These are phyloP conservation scores for Sclerotinia minor DNA, from an alignment of 2,329 filamentous ascomycete species.

Conservation along the genomic window DNA sequence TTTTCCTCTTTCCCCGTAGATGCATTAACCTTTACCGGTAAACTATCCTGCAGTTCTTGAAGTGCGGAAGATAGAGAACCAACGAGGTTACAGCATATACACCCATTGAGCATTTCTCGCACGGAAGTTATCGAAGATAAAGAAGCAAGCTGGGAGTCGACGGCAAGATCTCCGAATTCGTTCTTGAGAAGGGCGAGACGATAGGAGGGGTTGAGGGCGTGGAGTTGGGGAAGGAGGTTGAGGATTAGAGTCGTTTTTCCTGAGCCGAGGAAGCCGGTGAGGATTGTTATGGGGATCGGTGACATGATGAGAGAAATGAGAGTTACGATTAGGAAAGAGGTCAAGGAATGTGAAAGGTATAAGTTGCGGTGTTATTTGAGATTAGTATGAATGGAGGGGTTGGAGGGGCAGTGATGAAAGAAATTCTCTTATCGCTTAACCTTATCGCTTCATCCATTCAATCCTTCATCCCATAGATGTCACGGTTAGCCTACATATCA, in stretches of 20 bases:
- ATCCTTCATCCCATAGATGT: not conserved
- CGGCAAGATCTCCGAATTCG: slow-evolving; percentile 91
- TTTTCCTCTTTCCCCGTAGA: slow-evolving; percentile 33
- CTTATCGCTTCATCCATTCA: slow-evolving; percentile 1
- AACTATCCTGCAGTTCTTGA: slow-evolving; percentile 56
- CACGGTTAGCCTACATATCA: not conserved
- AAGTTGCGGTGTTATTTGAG: not conserved
- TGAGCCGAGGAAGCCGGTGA: slow-evolving; percentile 94
- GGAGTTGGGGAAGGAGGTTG: slow-evolving; percentile 87
- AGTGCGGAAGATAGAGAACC: slow-evolving; percentile 84
- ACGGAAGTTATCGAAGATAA: slow-evolving; percentile 83
- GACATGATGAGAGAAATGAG: slow-evolving; percentile 7
- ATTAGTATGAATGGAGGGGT: not conserved
- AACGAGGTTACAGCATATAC: slow-evolving; percentile 98
- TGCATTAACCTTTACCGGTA: not conserved
- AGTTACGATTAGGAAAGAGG: not conserved
- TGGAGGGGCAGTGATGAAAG: slow-evolving; percentile 13
- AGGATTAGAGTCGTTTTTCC: slow-evolving; percentile 96
- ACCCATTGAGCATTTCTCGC: slow-evolving; percentile 90
- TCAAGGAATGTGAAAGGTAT: not conserved
- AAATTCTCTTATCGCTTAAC: slow-evolving; percentile 21
- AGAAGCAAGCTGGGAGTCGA: slow-evolving; percentile 88
- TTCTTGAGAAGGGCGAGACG: slow-evolving; percentile 94
- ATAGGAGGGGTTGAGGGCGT: slow-evolving; percentile 69
- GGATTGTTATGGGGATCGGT: slow-evolving; percentile 85